Evolutionary conservation across 1,284 basidiomycete genomes (phyloP), one percentile per base, ranked within the genome.

Genomic region (Heterobasidion parviporum): DNA sequence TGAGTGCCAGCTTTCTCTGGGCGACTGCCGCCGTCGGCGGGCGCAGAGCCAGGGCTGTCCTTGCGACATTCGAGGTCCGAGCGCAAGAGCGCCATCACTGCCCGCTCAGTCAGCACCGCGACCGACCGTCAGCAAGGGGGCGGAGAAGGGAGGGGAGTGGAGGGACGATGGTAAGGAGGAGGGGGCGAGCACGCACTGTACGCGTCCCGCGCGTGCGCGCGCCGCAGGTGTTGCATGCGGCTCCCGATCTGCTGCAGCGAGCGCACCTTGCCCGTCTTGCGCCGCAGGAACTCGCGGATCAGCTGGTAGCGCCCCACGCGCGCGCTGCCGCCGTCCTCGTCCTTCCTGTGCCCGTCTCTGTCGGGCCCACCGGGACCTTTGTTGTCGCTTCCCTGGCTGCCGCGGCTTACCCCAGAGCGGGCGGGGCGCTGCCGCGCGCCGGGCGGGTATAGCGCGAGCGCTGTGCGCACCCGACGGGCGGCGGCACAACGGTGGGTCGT

Each of bases 191-290:
- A 54, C 59, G n/a, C 51, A 62, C 60, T 56, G 16, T 52, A 20
- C 14, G 60, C 57, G 26, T 62, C 60, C 34, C 57, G 52, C 16
- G 56, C 54, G 20, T 61, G 54, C 12, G 52, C 55, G 18, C 54
- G 60, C 26, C 60, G 54, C 33, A 62, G 41, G 15, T 60, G 49
- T 52, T 62, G 60, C 43, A 62, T 53, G 15, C 60, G 60, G 51
- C 60, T 62, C 41, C 60, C 59, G n/a, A 62, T 61, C 47, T 62
- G 60, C 55, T 62, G 61, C 33, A 60, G 55, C 14, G 57, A 59
- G 43, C 60, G 60, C 38, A 53, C 57, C 41, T 61, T 62, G 46
- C 60, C 60, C 16, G 60, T 62, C 38, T 57, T 59, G 38, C 59
- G 55, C 44, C 55, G 53, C 32, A 62, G 32, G 36, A 60, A 62